Percentiles rank a stretch among this genome's conserved stretches.
phyloP scores from a whole-genome alignment of 495 filamentous ascomycete species.

The Lindgomyces ingoldianus region DNA sequence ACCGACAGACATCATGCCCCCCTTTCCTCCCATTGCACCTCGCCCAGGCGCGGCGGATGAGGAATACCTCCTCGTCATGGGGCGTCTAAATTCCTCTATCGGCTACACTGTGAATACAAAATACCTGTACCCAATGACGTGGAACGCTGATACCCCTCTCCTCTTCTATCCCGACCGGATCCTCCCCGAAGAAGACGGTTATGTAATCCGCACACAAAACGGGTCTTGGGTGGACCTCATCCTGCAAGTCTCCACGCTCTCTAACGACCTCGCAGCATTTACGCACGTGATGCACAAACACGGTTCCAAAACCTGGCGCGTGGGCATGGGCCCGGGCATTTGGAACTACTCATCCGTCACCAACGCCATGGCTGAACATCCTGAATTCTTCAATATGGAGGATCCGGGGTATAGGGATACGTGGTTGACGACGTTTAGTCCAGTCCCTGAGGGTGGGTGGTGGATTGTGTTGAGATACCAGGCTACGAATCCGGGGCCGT shows the following conservation, averaged over 20 bases:
- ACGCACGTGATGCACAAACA: neutral
- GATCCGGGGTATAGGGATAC: slow-evolving; percentile 48
- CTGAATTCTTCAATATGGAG: slow-evolving; percentile 55
- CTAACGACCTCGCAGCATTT: slow-evolving; percentile 53
- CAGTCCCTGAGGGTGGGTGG: slow-evolving; percentile 42
- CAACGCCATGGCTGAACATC: slow-evolving; percentile 52
- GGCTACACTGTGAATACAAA: neutral
- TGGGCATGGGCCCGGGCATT: slow-evolving; percentile 53
- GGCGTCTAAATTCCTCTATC: neutral
- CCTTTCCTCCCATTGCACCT: neutral
- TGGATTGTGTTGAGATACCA: slow-evolving; percentile 61
- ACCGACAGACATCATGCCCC: neutral
- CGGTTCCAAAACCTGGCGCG: neutral
- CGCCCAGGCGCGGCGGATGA: neutral
- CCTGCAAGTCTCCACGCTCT: slow-evolving; percentile 42
- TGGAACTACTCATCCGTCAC: slow-evolving; percentile 49
- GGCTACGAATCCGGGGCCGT: slow-evolving; percentile 58
- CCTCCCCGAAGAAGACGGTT: slow-evolving; percentile 34
- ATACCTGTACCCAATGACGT: neutral
- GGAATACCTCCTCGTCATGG: no score
- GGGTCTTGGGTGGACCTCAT: slow-evolving; percentile 58
- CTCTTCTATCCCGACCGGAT: neutral
- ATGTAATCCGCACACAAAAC: slow-evolving; percentile 52
- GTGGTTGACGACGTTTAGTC: slow-evolving; percentile 29
- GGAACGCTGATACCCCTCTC: neutral